Evolutionary conservation across 352 stramenopile species (phyloP), one percentile per base, ranked within the genome.

Genomic region (Phytophthora tubulina): DNA sequence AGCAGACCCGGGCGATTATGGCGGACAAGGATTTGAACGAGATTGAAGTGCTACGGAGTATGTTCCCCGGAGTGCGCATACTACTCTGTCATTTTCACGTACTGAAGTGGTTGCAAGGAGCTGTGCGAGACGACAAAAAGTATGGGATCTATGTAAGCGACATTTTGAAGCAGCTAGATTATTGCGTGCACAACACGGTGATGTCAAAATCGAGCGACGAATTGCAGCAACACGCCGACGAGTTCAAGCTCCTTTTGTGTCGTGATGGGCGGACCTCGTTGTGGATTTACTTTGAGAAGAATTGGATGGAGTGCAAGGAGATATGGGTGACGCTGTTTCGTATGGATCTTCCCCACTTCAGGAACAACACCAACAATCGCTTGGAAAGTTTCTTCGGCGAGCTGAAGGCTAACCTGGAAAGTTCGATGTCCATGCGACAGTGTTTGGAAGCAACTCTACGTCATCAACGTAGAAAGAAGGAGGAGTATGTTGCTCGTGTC

Each of bases 321-420:
- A 46, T 55, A 13, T 50, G 57, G 57, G 45, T 57, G 3, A 66
- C 21, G 21, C 21, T 27, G 21, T 27, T 27, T 15, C 46, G 46
- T 3, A 42, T 27, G 17, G 14, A 56, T 9, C 32, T 56, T 3
- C 57, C 33, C 0, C 57, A 64, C 7, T 55, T 64, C 10, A 14
- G 7, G 9, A 64, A 64, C 44, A 48, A 55, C 32, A 64, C 44
- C 1, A 64, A 64, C 17, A 64, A 64, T 32, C 44, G 32, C 0
- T 17, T 64, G 10, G 57, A 55, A 17, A 64, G 36, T 17, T 55
- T 64, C 11, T 64, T 64, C 14, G 57, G 44, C 15, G 46, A 64
- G 3, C 31, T 63, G 2, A 63, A 63, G 6, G 42, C n/a, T n/a
- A 33, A 53, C 17, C 9, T 63, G 9, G 41, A 63, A 10, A 54